phyloP scores from a whole-genome alignment of 192 early-diverging fungal genomes.

The Backusella tuberculispora region DNA sequence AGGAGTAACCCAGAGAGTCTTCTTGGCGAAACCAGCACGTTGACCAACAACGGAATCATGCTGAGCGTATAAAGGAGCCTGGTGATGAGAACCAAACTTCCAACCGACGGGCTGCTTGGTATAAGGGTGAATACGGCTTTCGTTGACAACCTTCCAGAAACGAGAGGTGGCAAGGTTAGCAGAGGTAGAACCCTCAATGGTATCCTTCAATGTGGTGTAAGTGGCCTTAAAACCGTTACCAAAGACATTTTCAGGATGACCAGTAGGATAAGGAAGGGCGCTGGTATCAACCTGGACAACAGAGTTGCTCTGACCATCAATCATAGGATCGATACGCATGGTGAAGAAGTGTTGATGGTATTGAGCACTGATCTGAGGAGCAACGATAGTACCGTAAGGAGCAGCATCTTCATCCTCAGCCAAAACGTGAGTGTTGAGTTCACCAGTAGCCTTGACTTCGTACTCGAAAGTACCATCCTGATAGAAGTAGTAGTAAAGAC shows the following conservation, averaged over 20 bases:
- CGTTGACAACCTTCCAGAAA: constrained; percentile 46
- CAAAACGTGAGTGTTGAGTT: constrained; percentile 45
- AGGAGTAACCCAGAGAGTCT: constrained; percentile 45
- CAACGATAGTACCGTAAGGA: constrained; percentile 41
- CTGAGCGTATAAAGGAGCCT: constrained; percentile 35
- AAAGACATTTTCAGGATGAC: constrained; percentile 37
- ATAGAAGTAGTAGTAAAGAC: constrained; percentile 46
- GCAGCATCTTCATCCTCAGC: constrained; percentile 45
- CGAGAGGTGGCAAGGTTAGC: constrained; percentile 29
- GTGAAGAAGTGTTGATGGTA: constrained; percentile 49
- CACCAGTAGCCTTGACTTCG: constrained; percentile 49
- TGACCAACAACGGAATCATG: constrained; percentile 41
- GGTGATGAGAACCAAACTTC: constrained; percentile 37
- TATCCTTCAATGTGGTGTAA: constrained; percentile 35
- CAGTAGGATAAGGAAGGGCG: constrained; percentile 33
- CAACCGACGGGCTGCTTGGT: constrained; percentile 38
- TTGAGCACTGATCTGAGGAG: constrained; percentile 47
- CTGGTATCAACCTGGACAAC: constrained; percentile 34
- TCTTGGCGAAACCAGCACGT: constrained; percentile 45
- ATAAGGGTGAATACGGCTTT: constrained; percentile 37
- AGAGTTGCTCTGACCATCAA: constrained; percentile 45
- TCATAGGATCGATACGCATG: constrained; percentile 50
- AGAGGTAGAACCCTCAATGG: constrained; percentile 29
- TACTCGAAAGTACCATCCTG: constrained; percentile 49
- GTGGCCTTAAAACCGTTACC: constrained; percentile 41